Percentiles rank a stretch among this genome's conserved stretches.
Conservation (phyloP, 106 monocot genomes). For the Apostasia ramifera region DNA sequence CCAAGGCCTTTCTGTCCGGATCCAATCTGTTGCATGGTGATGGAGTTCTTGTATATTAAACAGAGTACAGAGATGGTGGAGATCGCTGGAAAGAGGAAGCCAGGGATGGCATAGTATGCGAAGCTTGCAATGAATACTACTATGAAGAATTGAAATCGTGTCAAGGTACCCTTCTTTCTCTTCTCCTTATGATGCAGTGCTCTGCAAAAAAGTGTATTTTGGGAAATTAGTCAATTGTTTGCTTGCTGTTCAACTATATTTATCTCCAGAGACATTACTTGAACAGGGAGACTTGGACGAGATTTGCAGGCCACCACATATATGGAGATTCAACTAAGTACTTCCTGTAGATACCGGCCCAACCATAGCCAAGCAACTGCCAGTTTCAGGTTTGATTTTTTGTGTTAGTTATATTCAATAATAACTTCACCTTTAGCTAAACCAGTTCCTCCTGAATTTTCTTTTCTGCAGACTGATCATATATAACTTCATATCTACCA, state of each 20-base stretch:
- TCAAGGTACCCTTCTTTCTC: constrained; percentile 25
- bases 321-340: constrained; percentile 40
- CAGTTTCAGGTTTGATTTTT: neutral
- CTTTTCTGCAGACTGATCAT: no score
- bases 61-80: constrained; percentile 34
- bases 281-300: constrained; percentile 50
- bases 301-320: constrained; percentile 56
- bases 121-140: constrained; percentile 26
- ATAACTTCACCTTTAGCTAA: no score
- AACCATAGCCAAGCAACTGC: constrained; percentile 50
- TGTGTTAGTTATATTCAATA: no score
- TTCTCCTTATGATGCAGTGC: constrained; percentile 42
- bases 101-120: constrained; percentile 38
- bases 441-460: no score
- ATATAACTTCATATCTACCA: no score
- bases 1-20: constrained; percentile 42
- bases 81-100: constrained; percentile 40
- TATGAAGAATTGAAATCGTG: constrained; percentile 48
- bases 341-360: constrained; percentile 37
- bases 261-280: constrained; percentile 8
- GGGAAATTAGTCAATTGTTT: neutral
- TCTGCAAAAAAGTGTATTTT: neutral
- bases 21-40: constrained; percentile 46
- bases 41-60: constrained; percentile 30
- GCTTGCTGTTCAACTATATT: neutral